Evolutionary conservation across 2,329 filamentous ascomycete species (phyloP).

Genomic region (Neofusicoccum laricinum): DNA sequence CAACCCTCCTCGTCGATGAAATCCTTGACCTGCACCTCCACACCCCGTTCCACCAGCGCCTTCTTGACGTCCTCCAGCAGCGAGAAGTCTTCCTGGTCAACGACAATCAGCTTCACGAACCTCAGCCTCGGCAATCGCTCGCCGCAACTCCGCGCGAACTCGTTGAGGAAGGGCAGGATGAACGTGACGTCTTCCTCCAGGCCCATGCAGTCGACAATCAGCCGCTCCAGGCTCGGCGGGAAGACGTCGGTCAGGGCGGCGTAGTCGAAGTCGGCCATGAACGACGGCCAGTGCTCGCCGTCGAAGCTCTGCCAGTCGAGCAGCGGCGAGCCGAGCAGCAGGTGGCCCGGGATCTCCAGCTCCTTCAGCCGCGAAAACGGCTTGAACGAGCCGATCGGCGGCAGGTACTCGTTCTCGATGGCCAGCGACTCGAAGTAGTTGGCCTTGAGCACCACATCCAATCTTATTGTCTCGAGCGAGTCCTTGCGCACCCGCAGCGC

Average conservation of each 20-base stretch:
- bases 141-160: background rate
- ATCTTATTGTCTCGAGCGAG: background rate
- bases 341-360: background rate
- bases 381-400: slow-evolving; percentile 3
- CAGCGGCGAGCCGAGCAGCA: slow-evolving; percentile 4
- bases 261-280: background rate
- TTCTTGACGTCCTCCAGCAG: background rate
- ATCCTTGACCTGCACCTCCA: background rate
- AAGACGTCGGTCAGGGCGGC: background rate
- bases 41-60: background rate
- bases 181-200: slow-evolving; percentile 2
- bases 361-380: background rate
- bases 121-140: background rate
- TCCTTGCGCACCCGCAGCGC: background rate
- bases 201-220: background rate
- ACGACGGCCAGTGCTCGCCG: slow-evolving; percentile 1
- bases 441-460: slow-evolving; percentile 9
- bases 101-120: background rate
- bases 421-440: slow-evolving; percentile 1
- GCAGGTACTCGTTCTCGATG: slow-evolving; percentile 1
- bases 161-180: background rate
- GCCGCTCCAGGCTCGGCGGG: background rate
- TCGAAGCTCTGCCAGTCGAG: slow-evolving; percentile 3
- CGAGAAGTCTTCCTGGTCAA: background rate
- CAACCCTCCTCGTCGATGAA: slow-evolving; percentile 5